Evolutionary conservation across 2,329 filamentous ascomycete species (phyloP).

Genomic region (Colletotrichum camelliae): DNA sequence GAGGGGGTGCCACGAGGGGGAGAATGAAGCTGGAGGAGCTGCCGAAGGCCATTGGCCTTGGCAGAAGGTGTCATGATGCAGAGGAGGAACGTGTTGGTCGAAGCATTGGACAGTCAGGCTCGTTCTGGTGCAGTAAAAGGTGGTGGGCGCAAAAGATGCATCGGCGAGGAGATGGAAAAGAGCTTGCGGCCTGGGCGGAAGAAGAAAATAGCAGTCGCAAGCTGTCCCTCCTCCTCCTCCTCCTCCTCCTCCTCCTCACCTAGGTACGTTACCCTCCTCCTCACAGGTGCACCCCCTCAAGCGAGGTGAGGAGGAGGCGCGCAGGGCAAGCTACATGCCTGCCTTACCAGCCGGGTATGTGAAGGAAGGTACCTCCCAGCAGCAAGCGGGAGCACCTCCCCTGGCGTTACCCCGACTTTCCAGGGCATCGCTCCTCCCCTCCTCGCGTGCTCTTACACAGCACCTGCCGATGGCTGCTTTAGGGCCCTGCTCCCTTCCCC

Average conservation of each 20-base stretch:
- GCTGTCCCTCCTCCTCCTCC: not conserved
- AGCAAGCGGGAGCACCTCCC: not conserved
- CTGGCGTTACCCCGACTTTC: slow-evolving; percentile 1
- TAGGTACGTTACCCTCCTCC: not conserved
- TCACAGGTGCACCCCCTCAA: not conserved
- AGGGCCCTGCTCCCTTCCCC: slow-evolving; percentile 8
- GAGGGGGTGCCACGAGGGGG: slow-evolving; percentile 29
- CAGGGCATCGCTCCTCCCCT: not conserved
- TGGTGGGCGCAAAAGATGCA: not conserved
- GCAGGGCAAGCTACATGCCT: not conserved
- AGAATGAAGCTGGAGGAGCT: slow-evolving; percentile 24
- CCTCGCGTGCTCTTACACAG: not conserved
- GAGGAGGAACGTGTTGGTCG: not conserved
- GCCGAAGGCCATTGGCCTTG: slow-evolving; percentile 27
- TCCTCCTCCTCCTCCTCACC: no score
- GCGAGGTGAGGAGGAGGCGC: not conserved
- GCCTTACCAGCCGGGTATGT: not conserved
- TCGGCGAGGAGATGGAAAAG: not conserved
- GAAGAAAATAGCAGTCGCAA: not conserved
- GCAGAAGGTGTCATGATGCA: slow-evolving; percentile 20
- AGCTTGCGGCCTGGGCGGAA: not conserved
- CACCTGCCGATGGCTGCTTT: slow-evolving; percentile 9
- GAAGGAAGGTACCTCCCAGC: not conserved
- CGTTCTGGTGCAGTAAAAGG: not conserved
- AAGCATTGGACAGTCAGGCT: not conserved